Evolutionary conservation across 2,329 filamentous ascomycete genomes (phyloP), one percentile per base, ranked within the genome.

Genomic region (Ustulina deusta): DNA sequence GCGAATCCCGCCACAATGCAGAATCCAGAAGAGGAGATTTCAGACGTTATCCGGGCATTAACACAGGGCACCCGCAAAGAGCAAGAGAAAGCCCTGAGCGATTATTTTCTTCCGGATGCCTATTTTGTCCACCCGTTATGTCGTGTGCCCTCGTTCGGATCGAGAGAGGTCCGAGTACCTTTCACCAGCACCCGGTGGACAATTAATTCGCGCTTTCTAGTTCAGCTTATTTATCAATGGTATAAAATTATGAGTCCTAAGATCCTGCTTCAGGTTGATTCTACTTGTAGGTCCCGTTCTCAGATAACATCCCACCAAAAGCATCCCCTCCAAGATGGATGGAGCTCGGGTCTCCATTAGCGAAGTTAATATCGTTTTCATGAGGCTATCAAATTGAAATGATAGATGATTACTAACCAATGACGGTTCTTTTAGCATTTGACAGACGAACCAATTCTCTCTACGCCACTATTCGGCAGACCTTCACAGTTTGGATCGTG

Each of bases 221-320:
- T 97, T 20, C 81, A 86, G 55, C 84, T 85, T 72, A 90, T 97
- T 64, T 97, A 93, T 76, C 87, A 89, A 46, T 94, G 91, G 92
- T 95, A 97, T 80, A 93, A 93, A 75, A 91, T 95, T 71, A 83
- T 97, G 76, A 93, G 90, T 69, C 94, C 94, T 0, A 82, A 84
- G 20, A 92, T 96, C 71, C 84, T 90, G 49, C 80, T 95, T 13
- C 81, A 85, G 1, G 83, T 97, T 20, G 86, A 93, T 69, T 86
- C 85, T 3, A 79, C 80, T 49, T 83, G 86, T 87, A 76, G 48
- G 79, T 75, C 22, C 7, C 2, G 1, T 40, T 36, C n/a, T 25
- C 25, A 17, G 10, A n/a, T n/a, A 17, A 2, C 2, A 7, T 34
- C 2, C 20, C 20, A 46, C 36, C 25, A 22, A 51, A 51, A 15